Evolutionary conservation across 345 rosid genomes (phyloP).

Genomic region (Lumnitzera racemosa): DNA sequence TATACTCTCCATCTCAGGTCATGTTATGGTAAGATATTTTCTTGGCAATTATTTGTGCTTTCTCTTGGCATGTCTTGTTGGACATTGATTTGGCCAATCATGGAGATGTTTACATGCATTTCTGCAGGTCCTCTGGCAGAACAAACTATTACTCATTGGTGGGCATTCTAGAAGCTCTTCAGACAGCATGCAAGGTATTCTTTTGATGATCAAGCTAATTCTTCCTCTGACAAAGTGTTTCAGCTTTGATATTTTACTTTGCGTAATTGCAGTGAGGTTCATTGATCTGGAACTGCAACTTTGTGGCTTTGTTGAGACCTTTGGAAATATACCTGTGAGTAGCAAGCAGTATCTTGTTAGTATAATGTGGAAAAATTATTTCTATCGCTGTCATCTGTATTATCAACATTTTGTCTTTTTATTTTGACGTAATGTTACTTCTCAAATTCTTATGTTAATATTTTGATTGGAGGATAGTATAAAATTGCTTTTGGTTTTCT

Average conservation of each 20-base stretch:
- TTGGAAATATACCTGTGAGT: constrained; percentile 3
- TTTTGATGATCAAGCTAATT: background rate
- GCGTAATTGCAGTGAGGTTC: constrained; percentile 52
- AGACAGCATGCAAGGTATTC: constrained; percentile 52
- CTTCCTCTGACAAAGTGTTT: background rate
- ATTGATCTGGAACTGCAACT: constrained; percentile 58
- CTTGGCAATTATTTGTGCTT: constrained; percentile 2
- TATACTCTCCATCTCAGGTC: constrained; percentile 73
- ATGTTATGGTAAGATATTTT: constrained; percentile 51
- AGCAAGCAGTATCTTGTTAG: too few species aligned
- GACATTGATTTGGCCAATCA: background rate
- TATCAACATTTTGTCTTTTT: too few species aligned
- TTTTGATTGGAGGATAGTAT: too few species aligned
- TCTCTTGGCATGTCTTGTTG: constrained; percentile 1
- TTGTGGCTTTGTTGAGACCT: constrained; percentile 52
- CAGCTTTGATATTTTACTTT: constrained; percentile 4
- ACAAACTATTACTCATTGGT: constrained; percentile 69
- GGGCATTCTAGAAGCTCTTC: constrained; percentile 70
- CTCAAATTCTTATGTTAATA: too few species aligned
- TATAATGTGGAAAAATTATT: too few species aligned
- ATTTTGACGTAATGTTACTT: too few species aligned
- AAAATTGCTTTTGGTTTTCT: too few species aligned
- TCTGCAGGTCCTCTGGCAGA: constrained; percentile 73
- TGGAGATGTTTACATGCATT: constrained; percentile 3
- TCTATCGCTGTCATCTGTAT: too few species aligned